Evolutionary conservation across 2,329 filamentous ascomycete genomes (phyloP), one percentile per base, ranked within the genome.

Genomic region (Cercospora zeae-maydis): DNA sequence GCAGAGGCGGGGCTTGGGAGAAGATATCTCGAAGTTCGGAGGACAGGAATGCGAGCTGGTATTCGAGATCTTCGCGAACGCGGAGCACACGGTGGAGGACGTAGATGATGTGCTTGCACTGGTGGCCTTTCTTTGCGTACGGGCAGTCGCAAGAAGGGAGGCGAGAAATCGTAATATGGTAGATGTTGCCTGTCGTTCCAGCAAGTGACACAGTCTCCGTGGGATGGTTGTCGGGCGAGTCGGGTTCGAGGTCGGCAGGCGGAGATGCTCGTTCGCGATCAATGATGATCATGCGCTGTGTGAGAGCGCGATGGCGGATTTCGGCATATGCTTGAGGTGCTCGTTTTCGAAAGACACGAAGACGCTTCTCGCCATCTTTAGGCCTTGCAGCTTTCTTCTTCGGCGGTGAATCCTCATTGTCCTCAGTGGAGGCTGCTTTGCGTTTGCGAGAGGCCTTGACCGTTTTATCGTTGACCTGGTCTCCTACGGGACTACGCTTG

Each of bases 21-120:
- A 87, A 84, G 33, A 88, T 84, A 13, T 84, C 79, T 13, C 77
- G 76, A 1, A 88, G 77, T 74, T 88, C 86, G 3, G 79, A 79
- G 11, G 81, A 80, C 19, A 86, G 72, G 64, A 88, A 83, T 1
- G 85, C 85, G n/a, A 86, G 75, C 70, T 88, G 86, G 65, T 86
- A 88, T 53, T 81, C 79, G 2, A 88, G 76, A 36, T 86, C 72
- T 34, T 78, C 73, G 0, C 80, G 81, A 0, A 81, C 84, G 74
- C 84, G 86, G 34, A 88, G 78, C 1, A 86, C 82, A 27, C 83
- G 83, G 49, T 82, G 74, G 58, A 88, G 78, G 31, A 85, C 83
- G 69, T 86, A 89, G 31, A 88, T 67, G 16, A 87, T 78, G 67
- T 90, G 87, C 70, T 88, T 88, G 80, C 86, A 89, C 70, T 86